Evolutionary conservation across 2,329 filamentous ascomycete species (phyloP), one percentile per base, ranked within the genome.

Genomic region (Fusarium sp.): DNA sequence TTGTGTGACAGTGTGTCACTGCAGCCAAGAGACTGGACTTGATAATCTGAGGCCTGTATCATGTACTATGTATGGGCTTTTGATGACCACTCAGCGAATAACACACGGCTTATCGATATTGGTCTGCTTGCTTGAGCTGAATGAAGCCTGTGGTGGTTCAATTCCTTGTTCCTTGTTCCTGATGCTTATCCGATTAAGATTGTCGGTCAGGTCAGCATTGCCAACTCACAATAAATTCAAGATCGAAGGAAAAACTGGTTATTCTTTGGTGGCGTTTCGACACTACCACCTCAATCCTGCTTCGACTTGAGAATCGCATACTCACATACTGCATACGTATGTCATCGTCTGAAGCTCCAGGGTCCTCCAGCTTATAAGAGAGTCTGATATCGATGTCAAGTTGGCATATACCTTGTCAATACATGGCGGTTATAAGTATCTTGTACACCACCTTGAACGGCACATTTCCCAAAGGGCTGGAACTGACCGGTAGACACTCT

Each of bases 101-200:
- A 73, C 71, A 73, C 69, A 73, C 71, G 71, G 56, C 71, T 62
- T 48, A 20, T 47, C 41, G 55, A 53, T 53, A 56, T 37, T 69
- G 65, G 62, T n/a, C 41, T 48, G 45, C 50, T 40, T 67, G 57
- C 40, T 53, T 56, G 55, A 58, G 52, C 62, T 66, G 60, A 60
- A 31, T 66, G 60, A 60, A 58, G 51, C 37, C 61, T 49, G 54
- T 49, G 54, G 51, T 51, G 11, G 29, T 31, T 31, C 29, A 40
- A 37, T 27, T 39, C 33, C 35, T 39, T 57, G 52, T 69, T 59
- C 62, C 61, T 63, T 69, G 62, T 62, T 67, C 62, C 62, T 69
- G 61, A 35, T 48, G 49, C 48, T 23, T 51, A 56, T 29, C 48
- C 43, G 41, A 47, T 63, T 50, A 52, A 52, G 37, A 51, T 40